Evolutionary conservation across 1,139 yeast species (phyloP), one percentile per base, ranked within the genome.

Genomic region (Debaryomyces singareniensis): DNA sequence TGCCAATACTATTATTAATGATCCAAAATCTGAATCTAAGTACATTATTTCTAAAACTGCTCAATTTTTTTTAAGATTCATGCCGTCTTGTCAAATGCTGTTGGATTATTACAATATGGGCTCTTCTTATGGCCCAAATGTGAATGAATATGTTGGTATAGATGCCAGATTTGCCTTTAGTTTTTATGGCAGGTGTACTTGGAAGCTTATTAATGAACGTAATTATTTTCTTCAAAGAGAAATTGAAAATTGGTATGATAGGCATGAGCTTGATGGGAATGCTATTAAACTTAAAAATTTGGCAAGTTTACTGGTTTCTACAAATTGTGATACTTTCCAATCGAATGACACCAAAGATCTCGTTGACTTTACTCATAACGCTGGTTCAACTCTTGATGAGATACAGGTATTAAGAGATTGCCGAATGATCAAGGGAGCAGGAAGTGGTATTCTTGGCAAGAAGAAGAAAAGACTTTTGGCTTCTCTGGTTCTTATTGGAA

Each of bases 1-100:
- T 10, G 59, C 59, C 23, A 47, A 52, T 28, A 71, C 65, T 29
- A n/a, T n/a, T n/a, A 60, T 67, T 34, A 65, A 65, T 39, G 63
- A 58, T 31, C 58, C 65, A 5, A 48, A 55, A 28, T 44, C 51
- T 5, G 54, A 51, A 20, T 45, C 53, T 16, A 53, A 62, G 27
- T 67, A 64, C 40, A 60, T 59, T 6, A 52, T 67, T 5, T 60
- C 70, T 4, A 53, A 51, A 30, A 49, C 57, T 34, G 42, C 53
- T 15, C 71, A 61, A 40, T 67, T 59, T 39, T 66, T 58, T 33
- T 43, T 67, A 30, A 41, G 71, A 29, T 67, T 61, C 35, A 49
- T 67, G 4, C 72, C 73, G 3, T 60, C 64, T 40, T 44, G 63
- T 26, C 49, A 51, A 29, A 51, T 54, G 14, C 57, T 56, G 29